Base-by-base conservation (phyloP, 2,329 filamentous ascomycete genomes). In the Beauveria rudraprayagi region DNA sequence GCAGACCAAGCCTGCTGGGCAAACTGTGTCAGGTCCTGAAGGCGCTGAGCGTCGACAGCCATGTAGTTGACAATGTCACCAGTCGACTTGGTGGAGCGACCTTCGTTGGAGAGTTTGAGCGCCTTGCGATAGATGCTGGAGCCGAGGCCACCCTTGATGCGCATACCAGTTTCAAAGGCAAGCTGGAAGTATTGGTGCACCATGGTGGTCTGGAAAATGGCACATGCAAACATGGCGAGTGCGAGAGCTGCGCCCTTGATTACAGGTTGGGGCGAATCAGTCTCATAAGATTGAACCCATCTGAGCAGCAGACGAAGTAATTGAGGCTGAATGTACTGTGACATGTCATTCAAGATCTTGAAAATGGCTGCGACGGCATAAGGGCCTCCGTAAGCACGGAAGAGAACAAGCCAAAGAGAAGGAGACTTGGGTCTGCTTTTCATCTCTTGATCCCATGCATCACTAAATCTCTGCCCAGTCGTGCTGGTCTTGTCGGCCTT, bases 31-130 rank as follows among this genome's bases (percentile, higher is more conserved):
- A 99, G 79, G 75, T 99, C 94, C 69, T 97, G 90, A 19, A 99
- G 82, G 66, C 95, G 88, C 75, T 99, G 94, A 16, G 93, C 93
- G 72, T 99, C 94, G 10, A 99, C 93, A 51, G 95, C 94, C 93
- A 99, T 99, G 76, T 96, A 94, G 72, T 99, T 99, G 72, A 99
- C 94, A 70, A 99, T 97, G 70, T 99, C 95, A 61, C 94, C 94
- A 0, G 94, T 99, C 0, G 91, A 90, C 76, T 97, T 97, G 50
- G 86, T 77, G 2, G 92, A 83, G 59, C 93, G 85, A 9, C 94
- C 94, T 75, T 99, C 94, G 68, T 96, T 97, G 5, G 93, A 97
- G 19, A 99, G 80, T 65, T 85, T 88, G 64, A 97, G 81, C 0
- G 92, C 89, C 76, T 99, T 99, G 62, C 87, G 84, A 73, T 99